Evolutionary conservation across 2,329 filamentous ascomycete species (phyloP), one percentile per base, ranked within the genome.

Genomic region (Parascedosporium putredinis): DNA sequence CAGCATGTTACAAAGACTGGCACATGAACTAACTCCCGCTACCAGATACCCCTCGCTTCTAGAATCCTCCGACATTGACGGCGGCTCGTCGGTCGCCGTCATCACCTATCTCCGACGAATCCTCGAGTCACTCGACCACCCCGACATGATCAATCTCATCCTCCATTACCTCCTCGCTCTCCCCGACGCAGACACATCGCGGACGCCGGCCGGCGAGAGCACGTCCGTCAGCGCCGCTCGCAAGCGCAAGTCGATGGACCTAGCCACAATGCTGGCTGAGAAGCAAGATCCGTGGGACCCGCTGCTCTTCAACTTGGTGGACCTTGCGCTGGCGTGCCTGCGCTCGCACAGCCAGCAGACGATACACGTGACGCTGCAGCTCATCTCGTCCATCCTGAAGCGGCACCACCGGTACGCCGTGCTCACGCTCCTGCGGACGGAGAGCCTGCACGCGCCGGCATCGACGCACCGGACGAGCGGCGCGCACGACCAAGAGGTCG

Each of bases 21-120:
- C 40, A 5, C n/a, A 16, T 27, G 6, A 24, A 5, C 6, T 45
- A 7, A 9, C 33, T 42, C 18, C 18, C 38, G 5, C 38, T 2
- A 20, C 54, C 57, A 93, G 88, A 69, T 95, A 98, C 63, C 93
- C 93, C 2, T 98, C 94, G 1, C 73, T 98, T 27, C 75, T 98
- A 12, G 91, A 98, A 65, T 98, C 93, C 8, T 97, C 93, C 1
- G 93, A 98, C 68, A 86, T 94, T 34, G 91, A 97, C 65, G 93
- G 91, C 56, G 93, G 93, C 49, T 98, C 93, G 5, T 95, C 93
- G 1, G 89, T 97, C 20, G 93, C 93, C 3, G 93, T 98, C 10
- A 74, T 97, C 54, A 96, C 90, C 2, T 97, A 98, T 64, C 74
- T 98, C 31, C 84, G 86, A 51, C 84, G 87, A 38, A 95, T 97